A percentile compares a stretch with the other conserved stretches of the same genome.
These are phyloP conservation scores for Dactylis glomerata DNA, from an alignment of 176 grass and related monocot genomes.

Conservation along the genomic window DNA sequence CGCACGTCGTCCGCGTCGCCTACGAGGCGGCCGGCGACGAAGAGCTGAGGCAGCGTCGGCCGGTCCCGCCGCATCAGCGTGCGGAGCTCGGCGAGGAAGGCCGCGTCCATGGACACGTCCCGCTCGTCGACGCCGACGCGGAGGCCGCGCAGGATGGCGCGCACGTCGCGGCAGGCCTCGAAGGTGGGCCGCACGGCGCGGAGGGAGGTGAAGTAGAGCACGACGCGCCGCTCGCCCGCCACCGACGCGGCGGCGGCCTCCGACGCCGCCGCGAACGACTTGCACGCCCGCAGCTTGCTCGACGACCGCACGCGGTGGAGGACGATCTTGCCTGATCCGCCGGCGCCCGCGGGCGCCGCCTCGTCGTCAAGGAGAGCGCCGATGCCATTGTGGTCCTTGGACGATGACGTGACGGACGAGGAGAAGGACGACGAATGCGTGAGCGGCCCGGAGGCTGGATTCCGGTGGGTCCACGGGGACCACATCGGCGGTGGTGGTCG, in stretches of 20 bases:
- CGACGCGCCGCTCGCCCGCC: constrained; percentile 44
- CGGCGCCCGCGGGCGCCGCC: background rate
- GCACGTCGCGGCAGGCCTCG: constrained; percentile 64
- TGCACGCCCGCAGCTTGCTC: constrained; percentile 37
- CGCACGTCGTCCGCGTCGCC: constrained; percentile 77
- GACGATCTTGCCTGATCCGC: background rate
- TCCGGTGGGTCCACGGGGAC: constrained; percentile 45
- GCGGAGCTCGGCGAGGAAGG: constrained; percentile 64
- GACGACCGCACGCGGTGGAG: constrained; percentile 44
- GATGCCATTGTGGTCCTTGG: constrained; percentile 42
- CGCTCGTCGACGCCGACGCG: constrained; percentile 86
- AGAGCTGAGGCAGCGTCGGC: constrained; percentile 66
- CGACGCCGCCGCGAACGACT: constrained; percentile 37
- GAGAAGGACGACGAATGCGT: constrained; percentile 43
- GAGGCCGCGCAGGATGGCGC: constrained; percentile 61
- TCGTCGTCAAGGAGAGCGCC: constrained; percentile 40
- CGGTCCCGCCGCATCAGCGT: constrained; percentile 40
- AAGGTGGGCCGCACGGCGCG: constrained; percentile 67
- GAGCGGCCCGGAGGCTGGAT: constrained; percentile 21
- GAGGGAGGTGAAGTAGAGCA: constrained; percentile 93
- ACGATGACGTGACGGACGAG: background rate
- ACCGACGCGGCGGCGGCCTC: constrained; percentile 37
- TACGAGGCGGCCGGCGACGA: constrained; percentile 62
- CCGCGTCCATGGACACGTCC: constrained; percentile 82
- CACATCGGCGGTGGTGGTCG: constrained; percentile 34